Evolutionary conservation across 2,329 filamentous ascomycete species (phyloP).

Genomic region (Cadophora luteo-olivacea): DNA sequence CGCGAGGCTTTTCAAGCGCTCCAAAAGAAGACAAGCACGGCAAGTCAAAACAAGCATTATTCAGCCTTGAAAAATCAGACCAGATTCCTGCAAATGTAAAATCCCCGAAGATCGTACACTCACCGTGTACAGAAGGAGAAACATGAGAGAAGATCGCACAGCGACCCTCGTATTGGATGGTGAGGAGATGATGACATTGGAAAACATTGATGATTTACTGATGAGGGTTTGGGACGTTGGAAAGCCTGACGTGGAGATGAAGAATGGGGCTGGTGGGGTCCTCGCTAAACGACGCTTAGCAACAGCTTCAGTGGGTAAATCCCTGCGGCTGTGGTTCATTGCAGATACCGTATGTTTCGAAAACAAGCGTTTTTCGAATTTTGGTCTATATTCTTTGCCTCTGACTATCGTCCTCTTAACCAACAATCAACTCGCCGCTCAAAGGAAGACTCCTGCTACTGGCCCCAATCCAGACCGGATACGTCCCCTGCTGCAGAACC

Average conservation of each 20-base stretch:
- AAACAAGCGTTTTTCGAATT: too few species aligned
- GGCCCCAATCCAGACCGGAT: too few species aligned
- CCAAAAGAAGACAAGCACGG: conserved; percentile 11
- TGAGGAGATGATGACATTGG: background rate
- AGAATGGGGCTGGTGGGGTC: background rate
- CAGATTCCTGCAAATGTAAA: conserved; percentile 8
- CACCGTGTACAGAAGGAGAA: background rate
- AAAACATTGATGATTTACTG: background rate
- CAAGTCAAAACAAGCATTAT: conserved; percentile 18
- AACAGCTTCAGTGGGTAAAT: background rate
- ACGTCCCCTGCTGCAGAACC: too few species aligned
- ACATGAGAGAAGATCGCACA: background rate
- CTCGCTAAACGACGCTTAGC: background rate
- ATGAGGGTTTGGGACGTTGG: background rate
- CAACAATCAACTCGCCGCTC: too few species aligned
- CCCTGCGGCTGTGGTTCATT: background rate
- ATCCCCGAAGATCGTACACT: background rate
- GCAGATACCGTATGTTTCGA: too few species aligned
- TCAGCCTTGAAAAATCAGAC: conserved; percentile 9
- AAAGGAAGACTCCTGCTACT: too few species aligned
- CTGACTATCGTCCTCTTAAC: too few species aligned
- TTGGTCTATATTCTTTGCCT: too few species aligned
- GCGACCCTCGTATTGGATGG: background rate
- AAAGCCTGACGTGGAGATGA: background rate
- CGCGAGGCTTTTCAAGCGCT: conserved; percentile 10